These are phyloP conservation scores for Mortierella sp. DNA, from an alignment of 371 early-diverging fungal species.

Conservation along the genomic window DNA sequence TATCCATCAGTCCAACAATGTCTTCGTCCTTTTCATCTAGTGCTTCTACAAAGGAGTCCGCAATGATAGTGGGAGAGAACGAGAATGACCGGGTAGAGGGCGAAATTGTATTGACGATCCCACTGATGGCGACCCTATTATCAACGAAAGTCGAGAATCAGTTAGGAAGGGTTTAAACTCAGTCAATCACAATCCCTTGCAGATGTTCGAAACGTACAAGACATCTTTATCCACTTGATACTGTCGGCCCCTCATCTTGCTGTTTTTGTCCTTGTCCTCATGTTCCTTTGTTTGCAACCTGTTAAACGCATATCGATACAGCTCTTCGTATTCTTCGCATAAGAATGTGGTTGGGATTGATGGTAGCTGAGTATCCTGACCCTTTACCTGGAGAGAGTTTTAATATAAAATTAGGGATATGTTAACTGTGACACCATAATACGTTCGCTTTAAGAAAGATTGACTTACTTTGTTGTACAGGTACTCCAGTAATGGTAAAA, in stretches of 20 bases:
- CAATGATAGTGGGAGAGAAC: not conserved
- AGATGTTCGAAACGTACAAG: slow-evolving; percentile 14
- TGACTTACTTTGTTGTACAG: slow-evolving; percentile 13
- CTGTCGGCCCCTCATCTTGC: slow-evolving; percentile 4
- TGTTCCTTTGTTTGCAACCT: too few species aligned
- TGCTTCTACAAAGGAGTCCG: slow-evolving; percentile 7
- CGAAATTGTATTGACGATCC: slow-evolving; percentile 18
- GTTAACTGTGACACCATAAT: not conserved
- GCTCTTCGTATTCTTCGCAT: slow-evolving; percentile 17
- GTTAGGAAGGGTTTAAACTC: too few species aligned
- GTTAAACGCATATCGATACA: too few species aligned
- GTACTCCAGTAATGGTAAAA: slow-evolving; percentile 17
- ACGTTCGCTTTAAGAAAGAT: slow-evolving; percentile 6
- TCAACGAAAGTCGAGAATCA: slow-evolving; percentile 6
- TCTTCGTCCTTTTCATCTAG: slow-evolving; percentile 7
- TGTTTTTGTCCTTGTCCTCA: slow-evolving; percentile 1
- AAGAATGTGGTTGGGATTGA: slow-evolving; percentile 11
- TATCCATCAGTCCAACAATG: slow-evolving; percentile 10
- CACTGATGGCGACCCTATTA: slow-evolving; percentile 19
- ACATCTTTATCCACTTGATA: slow-evolving; percentile 23
- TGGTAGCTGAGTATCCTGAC: slow-evolving; percentile 14
- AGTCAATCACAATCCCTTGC: slow-evolving; percentile 5
- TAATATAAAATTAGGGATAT: slow-evolving; percentile 1
- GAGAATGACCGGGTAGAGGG: slow-evolving; percentile 12
- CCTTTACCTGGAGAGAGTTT: slow-evolving; percentile 13